These are phyloP conservation scores for Leishmania turanica DNA, from an alignment of 208 protist genomes.

Conservation along the genomic window DNA sequence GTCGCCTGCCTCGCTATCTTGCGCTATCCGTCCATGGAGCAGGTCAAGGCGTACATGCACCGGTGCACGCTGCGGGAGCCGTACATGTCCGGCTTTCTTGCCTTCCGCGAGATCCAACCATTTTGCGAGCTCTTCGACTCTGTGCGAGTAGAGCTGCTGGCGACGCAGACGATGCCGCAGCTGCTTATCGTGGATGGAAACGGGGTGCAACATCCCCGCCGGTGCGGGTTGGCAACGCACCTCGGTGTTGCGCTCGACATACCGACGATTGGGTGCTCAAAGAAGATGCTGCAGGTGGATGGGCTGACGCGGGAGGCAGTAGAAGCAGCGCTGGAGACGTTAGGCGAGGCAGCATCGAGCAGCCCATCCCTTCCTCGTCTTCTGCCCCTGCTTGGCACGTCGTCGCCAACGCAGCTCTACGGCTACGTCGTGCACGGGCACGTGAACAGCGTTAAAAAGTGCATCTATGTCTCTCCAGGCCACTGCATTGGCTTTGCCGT, in stretches of 20 bases:
- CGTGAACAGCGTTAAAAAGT: conserved; percentile 55
- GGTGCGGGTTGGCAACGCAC: conserved; percentile 95
- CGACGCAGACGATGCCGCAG: conserved; percentile 55
- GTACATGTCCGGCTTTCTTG: conserved; percentile 96
- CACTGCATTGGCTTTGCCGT: conserved; percentile 81
- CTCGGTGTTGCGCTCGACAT: conserved; percentile 90
- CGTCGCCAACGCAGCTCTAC: conserved; percentile 31
- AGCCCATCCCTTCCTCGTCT: background rate
- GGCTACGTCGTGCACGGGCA: conserved; percentile 62
- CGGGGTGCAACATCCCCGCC: conserved; percentile 92
- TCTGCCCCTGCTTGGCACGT: conserved; percentile 15
- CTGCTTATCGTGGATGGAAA: conserved; percentile 96
- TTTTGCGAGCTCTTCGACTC: conserved; percentile 51
- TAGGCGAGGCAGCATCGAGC: background rate
- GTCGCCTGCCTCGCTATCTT: conserved; percentile 74
- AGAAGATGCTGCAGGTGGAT: conserved; percentile 90
- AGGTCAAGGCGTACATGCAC: conserved; percentile 46
- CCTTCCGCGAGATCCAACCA: conserved; percentile 93
- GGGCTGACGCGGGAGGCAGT: conserved; percentile 65
- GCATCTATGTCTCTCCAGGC: conserved; percentile 94
- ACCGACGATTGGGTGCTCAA: conserved; percentile 94
- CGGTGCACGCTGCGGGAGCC: conserved; percentile 71
- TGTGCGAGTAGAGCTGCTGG: conserved; percentile 28
- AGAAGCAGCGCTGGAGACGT: conserved; percentile 24
- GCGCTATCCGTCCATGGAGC: conserved; percentile 59